Conservation (phyloP, 129 eudicot genomes). For the Smallanthus sonchifolius region DNA sequence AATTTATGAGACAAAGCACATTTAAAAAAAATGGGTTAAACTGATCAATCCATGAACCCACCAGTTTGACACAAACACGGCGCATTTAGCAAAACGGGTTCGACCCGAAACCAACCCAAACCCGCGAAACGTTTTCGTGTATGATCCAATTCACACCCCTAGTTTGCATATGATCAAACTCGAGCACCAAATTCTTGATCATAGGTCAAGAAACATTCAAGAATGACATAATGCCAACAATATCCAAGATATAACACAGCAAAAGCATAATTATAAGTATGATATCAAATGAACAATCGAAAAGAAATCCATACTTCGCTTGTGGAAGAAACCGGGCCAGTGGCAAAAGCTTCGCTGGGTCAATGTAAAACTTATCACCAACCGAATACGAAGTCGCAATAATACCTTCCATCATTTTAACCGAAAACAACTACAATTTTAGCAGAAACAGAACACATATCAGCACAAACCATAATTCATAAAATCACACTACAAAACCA, state of each 20-base stretch:
- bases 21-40: too few relatives aligned
- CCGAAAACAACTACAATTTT: slow-evolving; percentile 44
- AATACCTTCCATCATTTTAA: slow-evolving; percentile 85
- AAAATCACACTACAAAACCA: neutral
- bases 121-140: too few relatives aligned
- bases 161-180: neutral
- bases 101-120: too few relatives aligned
- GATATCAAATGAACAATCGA: neutral
- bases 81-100: too few relatives aligned
- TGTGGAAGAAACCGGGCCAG: slow-evolving; percentile 81
- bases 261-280: neutral
- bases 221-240: neutral
- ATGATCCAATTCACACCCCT: neutral
- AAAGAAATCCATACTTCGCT: slow-evolving; percentile 65
- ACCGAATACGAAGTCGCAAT: slow-evolving; percentile 69
- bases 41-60: too few relatives aligned
- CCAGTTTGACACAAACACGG: too few relatives aligned
- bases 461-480: neutral
- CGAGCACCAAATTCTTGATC: neutral
- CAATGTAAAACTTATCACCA: slow-evolving; percentile 93
- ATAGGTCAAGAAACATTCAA: slow-evolving; percentile 5
- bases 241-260: neutral
- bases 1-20: too few relatives aligned
- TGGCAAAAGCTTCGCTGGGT: slow-evolving; percentile 84
- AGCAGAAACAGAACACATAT: neutral